These are phyloP conservation scores for Pogostemon cablin DNA, from an alignment of 257 asterid genomes.

Conservation along the genomic window DNA sequence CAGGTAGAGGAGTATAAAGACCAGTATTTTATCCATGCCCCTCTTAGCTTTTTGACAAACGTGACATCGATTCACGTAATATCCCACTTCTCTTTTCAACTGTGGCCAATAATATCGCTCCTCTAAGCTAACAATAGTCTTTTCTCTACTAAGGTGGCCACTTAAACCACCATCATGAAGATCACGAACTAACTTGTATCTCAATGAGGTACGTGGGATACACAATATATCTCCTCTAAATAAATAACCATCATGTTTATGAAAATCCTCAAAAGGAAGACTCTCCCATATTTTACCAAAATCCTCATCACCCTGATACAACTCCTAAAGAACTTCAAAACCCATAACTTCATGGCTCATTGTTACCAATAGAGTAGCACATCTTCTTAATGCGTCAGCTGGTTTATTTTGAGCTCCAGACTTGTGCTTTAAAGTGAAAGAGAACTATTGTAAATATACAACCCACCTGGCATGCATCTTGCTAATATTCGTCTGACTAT, in stretches of 20 bases:
- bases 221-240: neutral
- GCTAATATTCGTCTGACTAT: too few species aligned
- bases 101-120: neutral
- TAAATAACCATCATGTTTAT: neutral
- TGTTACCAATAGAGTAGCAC: neutral
- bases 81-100: neutral
- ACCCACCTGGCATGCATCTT: too few species aligned
- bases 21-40: neutral
- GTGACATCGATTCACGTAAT: neutral
- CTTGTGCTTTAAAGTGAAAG: neutral
- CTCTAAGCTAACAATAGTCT: neutral
- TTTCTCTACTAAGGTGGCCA: neutral
- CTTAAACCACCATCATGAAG: conserved; percentile 1
- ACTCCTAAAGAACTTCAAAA: too few species aligned
- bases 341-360: neutral
- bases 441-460: too few species aligned
- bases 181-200: conserved; percentile 8
- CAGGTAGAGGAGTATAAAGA: neutral
- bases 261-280: neutral
- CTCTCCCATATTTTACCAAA: neutral
- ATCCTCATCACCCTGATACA: neutral
- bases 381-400: neutral
- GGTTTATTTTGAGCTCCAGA: neutral
- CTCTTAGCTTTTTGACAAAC: neutral
- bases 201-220: neutral